A percentile compares a stretch with the other conserved stretches of the same genome.
These are phyloP conservation scores for Leishmania lainsoni DNA, from an alignment of 208 protist genomes.

Conservation along the genomic window DNA sequence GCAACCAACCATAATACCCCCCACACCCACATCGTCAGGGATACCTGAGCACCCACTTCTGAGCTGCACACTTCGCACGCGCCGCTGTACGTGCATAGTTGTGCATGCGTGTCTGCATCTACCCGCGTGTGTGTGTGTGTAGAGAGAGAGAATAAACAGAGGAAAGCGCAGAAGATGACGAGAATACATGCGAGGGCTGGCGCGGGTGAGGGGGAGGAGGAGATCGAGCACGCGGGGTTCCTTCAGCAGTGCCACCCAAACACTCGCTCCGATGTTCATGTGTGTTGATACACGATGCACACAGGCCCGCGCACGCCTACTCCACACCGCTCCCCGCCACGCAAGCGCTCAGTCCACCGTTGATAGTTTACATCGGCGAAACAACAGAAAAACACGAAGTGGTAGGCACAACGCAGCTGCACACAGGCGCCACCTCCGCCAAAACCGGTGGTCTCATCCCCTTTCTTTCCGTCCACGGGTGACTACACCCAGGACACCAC, in stretches of 20 bases:
- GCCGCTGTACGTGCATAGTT: neutral
- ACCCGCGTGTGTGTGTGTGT: neutral
- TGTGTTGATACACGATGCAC: neutral
- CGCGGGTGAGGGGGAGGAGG: neutral
- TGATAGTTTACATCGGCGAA: constrained; percentile 6
- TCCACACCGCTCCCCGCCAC: neutral
- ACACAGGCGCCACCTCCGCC: neutral
- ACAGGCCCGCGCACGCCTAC: neutral
- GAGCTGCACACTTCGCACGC: neutral
- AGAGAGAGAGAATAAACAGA: neutral
- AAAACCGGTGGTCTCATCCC: neutral
- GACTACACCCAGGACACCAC: neutral
- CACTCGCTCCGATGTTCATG: neutral
- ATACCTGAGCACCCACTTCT: neutral
- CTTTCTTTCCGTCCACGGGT: neutral
- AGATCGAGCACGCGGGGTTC: neutral
- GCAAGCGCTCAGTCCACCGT: neutral
- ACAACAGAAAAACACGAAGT: neutral
- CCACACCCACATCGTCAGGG: neutral
- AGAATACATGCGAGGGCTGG: neutral
- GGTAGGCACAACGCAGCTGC: neutral
- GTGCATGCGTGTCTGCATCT: neutral
- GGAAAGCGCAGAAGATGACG: neutral
- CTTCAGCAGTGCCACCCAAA: neutral
- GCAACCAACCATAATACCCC: neutral